Conservation (phyloP, 768 basidiomycete species). For the Favolaschia claudopus region DNA sequence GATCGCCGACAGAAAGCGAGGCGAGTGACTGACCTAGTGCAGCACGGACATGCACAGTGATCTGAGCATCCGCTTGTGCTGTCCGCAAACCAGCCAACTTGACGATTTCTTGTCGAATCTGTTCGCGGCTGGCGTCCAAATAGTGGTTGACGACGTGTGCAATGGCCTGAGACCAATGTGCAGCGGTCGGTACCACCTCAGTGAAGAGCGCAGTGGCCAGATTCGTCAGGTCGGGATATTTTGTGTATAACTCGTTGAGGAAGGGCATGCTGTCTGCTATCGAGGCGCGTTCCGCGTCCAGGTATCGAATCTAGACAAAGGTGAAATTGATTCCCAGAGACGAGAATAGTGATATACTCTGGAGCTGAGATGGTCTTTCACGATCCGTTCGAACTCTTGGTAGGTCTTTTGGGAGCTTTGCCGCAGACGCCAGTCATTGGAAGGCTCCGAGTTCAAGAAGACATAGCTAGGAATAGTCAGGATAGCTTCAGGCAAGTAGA, state of each 20-base stretch:
- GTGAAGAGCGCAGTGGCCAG: slow-evolving; percentile 61
- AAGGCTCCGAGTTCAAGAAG: slow-evolving; percentile 52
- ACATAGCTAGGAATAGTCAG: slow-evolving; percentile 45
- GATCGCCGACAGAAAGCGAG: not conserved
- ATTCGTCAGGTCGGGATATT: slow-evolving; percentile 34
- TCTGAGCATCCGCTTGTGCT: slow-evolving; percentile 32
- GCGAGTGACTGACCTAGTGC: slow-evolving; percentile 49
- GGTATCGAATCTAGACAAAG: slow-evolving; percentile 3
- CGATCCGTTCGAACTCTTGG: slow-evolving; percentile 35
- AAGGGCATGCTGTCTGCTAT: slow-evolving; percentile 36
- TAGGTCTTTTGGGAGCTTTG: slow-evolving; percentile 46
- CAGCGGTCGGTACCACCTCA: slow-evolving; percentile 61
- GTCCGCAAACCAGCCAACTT: slow-evolving; percentile 37
- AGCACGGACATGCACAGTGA: slow-evolving; percentile 54
- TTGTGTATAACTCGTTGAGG: slow-evolving; percentile 37
- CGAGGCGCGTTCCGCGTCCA: slow-evolving; percentile 14
- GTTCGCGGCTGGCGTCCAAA: slow-evolving; percentile 46
- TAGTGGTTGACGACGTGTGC: slow-evolving; percentile 69
- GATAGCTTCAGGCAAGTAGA: not conserved
- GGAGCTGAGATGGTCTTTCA: slow-evolving; percentile 39
- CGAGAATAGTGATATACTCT: slow-evolving; percentile 27
- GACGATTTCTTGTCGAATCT: slow-evolving; percentile 50
- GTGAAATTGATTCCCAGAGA: not conserved
- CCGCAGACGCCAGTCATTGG: slow-evolving; percentile 55
- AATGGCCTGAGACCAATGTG: slow-evolving; percentile 63